Percentiles rank a stretch among this genome's conserved stretches.
Conservation (phyloP, 2,329 filamentous ascomycete species). For the Pseudogymnoascus sp. region DNA sequence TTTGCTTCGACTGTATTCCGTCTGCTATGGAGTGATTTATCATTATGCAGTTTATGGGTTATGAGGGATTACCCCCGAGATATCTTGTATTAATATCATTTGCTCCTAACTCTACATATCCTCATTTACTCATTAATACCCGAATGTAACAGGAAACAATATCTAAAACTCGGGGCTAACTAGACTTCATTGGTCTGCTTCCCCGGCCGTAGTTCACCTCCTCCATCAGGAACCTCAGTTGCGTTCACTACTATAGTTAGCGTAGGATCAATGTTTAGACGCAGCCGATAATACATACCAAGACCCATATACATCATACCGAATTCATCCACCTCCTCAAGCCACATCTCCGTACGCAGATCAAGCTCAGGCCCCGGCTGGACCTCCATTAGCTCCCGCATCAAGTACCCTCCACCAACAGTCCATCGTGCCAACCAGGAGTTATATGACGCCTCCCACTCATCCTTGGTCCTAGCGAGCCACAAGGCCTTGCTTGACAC, state of each 20-base stretch:
- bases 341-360: slow-evolving; percentile 31
- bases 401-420: slow-evolving; percentile 23
- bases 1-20: background rate
- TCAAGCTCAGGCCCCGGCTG: slow-evolving; percentile 27
- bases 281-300: slow-evolving; percentile 21
- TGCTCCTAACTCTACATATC: background rate
- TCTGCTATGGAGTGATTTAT: background rate
- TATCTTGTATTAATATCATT: background rate
- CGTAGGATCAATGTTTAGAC: background rate
- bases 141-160: background rate
- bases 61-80: background rate
- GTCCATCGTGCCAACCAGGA: slow-evolving; percentile 32
- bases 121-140: background rate
- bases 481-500: slow-evolving; percentile 34
- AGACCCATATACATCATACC: slow-evolving; percentile 34
- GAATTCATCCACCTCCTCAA: slow-evolving; percentile 37
- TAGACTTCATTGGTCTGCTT: background rate
- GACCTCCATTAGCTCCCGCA: slow-evolving; percentile 29
- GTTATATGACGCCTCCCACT: slow-evolving; percentile 31
- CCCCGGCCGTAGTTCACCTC: background rate
- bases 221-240: background rate
- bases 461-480: slow-evolving; percentile 27
- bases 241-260: slow-evolving; percentile 6
- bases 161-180: background rate
- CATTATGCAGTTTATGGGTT: background rate